Evolutionary conservation across 495 filamentous ascomycete species (phyloP).

Genomic region (Daldinia grandis): DNA sequence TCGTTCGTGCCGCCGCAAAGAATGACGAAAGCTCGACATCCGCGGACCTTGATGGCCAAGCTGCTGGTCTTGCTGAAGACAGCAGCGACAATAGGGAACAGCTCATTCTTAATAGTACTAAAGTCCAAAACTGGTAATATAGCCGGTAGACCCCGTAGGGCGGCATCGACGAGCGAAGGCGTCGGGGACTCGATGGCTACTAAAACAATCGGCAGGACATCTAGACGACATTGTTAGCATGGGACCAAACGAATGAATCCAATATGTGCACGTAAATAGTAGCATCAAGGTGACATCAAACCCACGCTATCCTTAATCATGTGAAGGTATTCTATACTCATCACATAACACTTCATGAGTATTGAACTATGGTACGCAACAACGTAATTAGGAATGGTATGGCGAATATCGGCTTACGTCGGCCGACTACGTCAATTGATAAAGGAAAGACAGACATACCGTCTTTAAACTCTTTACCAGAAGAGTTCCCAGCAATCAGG

Average conservation of each 20-base stretch:
- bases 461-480: slow-evolving; percentile 93
- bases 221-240: slow-evolving; percentile 52
- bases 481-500: slow-evolving; percentile 78
- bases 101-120: slow-evolving; percentile 91
- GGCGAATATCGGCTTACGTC: neutral
- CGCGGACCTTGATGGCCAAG: slow-evolving; percentile 90
- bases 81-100: slow-evolving; percentile 87
- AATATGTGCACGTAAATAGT: neutral
- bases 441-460: slow-evolving; percentile 57
- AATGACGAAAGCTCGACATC: slow-evolving; percentile 85
- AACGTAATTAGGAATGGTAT: neutral
- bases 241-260: neutral
- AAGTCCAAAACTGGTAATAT: slow-evolving; percentile 89
- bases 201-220: slow-evolving; percentile 85
- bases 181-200: slow-evolving; percentile 86
- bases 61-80: slow-evolving; percentile 94
- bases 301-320: neutral
- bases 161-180: slow-evolving; percentile 85
- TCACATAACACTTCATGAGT: neutral
- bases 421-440: neutral
- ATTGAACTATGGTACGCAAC: neutral
- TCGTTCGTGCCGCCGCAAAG: slow-evolving; percentile 80
- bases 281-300: neutral
- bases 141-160: slow-evolving; percentile 74
- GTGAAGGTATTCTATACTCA: neutral